These are phyloP conservation scores for Salix suchowensis DNA, from an alignment of 345 rosid species.

Conservation along the genomic window DNA sequence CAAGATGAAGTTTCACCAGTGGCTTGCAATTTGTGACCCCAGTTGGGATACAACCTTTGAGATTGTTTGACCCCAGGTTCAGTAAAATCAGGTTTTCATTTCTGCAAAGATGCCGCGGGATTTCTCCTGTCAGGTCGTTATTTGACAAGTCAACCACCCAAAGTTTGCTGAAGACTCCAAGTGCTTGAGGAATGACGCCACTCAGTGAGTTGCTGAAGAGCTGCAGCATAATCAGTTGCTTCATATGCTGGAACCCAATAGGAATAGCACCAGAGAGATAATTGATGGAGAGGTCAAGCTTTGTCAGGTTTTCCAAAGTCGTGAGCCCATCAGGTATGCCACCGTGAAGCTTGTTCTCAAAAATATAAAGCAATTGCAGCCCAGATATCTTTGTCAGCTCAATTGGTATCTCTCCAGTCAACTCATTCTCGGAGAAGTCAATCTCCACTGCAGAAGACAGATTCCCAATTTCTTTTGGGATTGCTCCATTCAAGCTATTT, in stretches of 20 bases:
- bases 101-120: constrained; percentile 61
- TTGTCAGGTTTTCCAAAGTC: constrained; percentile 54
- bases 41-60: constrained; percentile 61
- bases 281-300: constrained; percentile 85
- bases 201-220: constrained; percentile 63
- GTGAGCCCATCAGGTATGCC: constrained; percentile 68
- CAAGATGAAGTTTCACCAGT: constrained; percentile 61
- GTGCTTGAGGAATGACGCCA: constrained; percentile 66
- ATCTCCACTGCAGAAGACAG: constrained; percentile 60
- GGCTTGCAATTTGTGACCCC: constrained; percentile 55
- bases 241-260: constrained; percentile 60
- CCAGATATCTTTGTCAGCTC: constrained; percentile 60
- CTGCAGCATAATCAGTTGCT: constrained; percentile 56
- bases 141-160: constrained; percentile 81
- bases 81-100: constrained; percentile 48
- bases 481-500: constrained; percentile 61
- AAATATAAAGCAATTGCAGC: constrained; percentile 66
- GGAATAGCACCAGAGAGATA: constrained; percentile 66
- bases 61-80: constrained; percentile 66
- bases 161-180: constrained; percentile 62
- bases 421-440: constrained; percentile 75
- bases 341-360: constrained; percentile 68
- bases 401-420: constrained; percentile 65
- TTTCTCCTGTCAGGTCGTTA: constrained; percentile 57
- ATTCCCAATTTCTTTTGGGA: constrained; percentile 78